Conservation (phyloP, 1,284 basidiomycete species). For the Kalmanozyma brasiliensis region DNA sequence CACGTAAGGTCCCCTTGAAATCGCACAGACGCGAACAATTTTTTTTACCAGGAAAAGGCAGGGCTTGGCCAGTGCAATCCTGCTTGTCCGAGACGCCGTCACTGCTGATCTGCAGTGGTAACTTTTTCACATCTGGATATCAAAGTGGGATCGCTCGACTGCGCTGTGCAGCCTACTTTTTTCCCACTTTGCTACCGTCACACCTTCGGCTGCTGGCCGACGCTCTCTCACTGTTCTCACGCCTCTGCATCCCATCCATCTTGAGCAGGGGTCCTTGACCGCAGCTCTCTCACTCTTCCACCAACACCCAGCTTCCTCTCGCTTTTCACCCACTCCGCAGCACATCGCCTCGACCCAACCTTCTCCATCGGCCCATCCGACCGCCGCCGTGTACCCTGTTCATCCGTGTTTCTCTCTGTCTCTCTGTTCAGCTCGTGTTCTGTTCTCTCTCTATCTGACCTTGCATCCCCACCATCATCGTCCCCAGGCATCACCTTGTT, state of each 20-base stretch:
- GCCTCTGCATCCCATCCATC: conserved; percentile 14
- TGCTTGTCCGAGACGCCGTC: not conserved
- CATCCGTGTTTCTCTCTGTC: conserved; percentile 11
- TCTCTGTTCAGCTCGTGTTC: conserved; percentile 12
- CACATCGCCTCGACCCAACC: conserved; percentile 13
- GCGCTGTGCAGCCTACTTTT: conserved; percentile 7
- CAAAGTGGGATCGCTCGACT: not conserved
- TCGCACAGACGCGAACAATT: conserved; percentile 1
- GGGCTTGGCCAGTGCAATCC: conserved; percentile 1
- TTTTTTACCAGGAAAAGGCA: not conserved
- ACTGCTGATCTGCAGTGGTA: not conserved
- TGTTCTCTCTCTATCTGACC: conserved; percentile 4
- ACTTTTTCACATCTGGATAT: conserved; percentile 22
- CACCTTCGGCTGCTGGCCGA: conserved; percentile 4
- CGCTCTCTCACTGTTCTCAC: conserved; percentile 1
- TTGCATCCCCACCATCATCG: conserved; percentile 12
- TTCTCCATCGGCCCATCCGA: conserved; percentile 23
- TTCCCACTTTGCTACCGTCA: conserved; percentile 1
- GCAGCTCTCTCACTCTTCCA: conserved; percentile 10
- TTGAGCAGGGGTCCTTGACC: conserved; percentile 14
- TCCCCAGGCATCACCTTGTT: conserved; percentile 1
- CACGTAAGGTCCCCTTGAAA: not conserved
- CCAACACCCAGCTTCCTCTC: not conserved
- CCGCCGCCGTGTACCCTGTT: conserved; percentile 24
- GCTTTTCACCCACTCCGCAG: not conserved